These are phyloP conservation scores for Mentha longifolia DNA, from an alignment of 257 asterid genomes.

Conservation along the genomic window DNA sequence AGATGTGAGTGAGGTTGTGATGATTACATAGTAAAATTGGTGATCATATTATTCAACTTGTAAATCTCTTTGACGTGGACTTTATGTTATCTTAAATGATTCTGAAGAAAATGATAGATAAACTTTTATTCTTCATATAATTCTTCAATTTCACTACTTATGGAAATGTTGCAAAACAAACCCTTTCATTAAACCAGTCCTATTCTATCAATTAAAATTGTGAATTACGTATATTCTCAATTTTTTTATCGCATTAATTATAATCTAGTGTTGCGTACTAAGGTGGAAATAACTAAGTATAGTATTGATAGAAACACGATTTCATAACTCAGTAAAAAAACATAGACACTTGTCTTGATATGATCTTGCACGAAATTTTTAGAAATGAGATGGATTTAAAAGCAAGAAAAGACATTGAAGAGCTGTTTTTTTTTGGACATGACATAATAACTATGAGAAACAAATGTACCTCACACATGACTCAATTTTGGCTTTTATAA, in stretches of 20 bases:
- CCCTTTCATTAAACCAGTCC: too few species aligned
- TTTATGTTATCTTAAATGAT: not conserved
- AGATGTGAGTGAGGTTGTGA: not conserved
- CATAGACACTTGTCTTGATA: not conserved
- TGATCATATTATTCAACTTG: not conserved
- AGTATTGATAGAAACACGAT: not conserved
- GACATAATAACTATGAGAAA: too few species aligned
- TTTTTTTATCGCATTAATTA: too few species aligned
- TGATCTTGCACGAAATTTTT: not conserved
- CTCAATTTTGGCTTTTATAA: constrained; percentile 22
- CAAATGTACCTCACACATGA: too few species aligned
- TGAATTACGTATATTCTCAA: too few species aligned
- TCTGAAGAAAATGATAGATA: not conserved
- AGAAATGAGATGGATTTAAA: not conserved
- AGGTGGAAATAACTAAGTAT: too few species aligned
- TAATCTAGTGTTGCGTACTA: too few species aligned
- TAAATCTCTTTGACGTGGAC: not conserved
- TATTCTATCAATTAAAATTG: too few species aligned
- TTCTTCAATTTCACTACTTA: not conserved
- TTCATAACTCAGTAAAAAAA: too few species aligned
- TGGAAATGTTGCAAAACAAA: not conserved
- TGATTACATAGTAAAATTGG: not conserved
- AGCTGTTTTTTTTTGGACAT: not conserved
- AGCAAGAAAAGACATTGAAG: constrained; percentile 8
- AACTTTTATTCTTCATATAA: not conserved